Evolutionary conservation across 805 yeast genomes (phyloP), one percentile per base, ranked within the genome.

Genomic region (Candida bentonensis): DNA sequence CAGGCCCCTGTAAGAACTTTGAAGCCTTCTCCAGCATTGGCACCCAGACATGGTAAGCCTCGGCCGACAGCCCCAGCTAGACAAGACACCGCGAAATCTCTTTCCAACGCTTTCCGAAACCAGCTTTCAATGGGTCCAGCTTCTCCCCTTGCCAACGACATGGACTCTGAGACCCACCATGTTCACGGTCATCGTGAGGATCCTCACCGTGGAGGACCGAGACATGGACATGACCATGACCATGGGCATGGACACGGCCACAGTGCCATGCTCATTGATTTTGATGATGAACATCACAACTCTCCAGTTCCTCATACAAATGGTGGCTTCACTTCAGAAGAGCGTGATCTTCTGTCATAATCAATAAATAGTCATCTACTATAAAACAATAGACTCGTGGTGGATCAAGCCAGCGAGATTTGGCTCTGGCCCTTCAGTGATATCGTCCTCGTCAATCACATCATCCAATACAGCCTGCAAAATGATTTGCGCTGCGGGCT

Each of bases 401-500:
- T 30, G 36, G 17, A 30, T 30, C 7, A 30, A 17, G n/a, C 46
- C 44, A 30, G 40, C 34, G 43, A 62, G 44, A 41, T 60, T 59
- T 3, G 54, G 53, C 42, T 62, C 67, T 1, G 65, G 65, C 4
- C 66, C 67, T n/a, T 46, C 47, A 2, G 61, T 57, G 11, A 62
- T 50, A 3, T 65, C 64, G 23, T 70, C 66, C 46, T 68, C 56
- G 20, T 74, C 72, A 9, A 78, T 46, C 22, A 66, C 67, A 23
- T 68, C 63, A 0, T 85, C 88, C 23, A 79, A 55, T 3, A 92
- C 66, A 15, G 67, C 56, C 15, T 79, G 77, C 15, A 88, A 53
- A 4, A 89, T 75, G 1, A 89, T 68, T 13, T 73, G 62, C 0
- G 95, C 86, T 0, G 92, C 97, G 11, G 82, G 80, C 54, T 89